Conservation (phyloP, 192 early-diverging fungal species). For the Coemansia sp. region DNA sequence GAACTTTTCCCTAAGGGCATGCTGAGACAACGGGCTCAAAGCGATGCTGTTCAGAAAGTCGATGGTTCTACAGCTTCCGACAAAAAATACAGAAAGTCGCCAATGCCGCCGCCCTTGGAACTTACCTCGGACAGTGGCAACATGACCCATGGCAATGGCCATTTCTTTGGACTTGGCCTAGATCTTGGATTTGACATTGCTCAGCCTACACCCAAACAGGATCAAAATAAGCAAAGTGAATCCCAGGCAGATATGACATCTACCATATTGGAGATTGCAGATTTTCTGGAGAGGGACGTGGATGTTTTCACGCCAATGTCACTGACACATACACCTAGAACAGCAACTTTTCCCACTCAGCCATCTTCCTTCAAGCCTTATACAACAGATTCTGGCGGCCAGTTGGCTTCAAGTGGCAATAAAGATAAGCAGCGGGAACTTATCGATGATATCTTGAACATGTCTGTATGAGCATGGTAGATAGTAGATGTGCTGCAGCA, state of each 20-base stretch:
- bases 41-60: background rate
- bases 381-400: background rate
- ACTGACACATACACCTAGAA: slow-evolving; percentile 2
- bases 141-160: background rate
- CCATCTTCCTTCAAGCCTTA: background rate
- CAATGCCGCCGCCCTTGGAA: slow-evolving; percentile 3
- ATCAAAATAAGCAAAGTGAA: background rate
- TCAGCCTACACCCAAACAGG: background rate
- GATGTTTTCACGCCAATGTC: slow-evolving; percentile 40
- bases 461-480: slow-evolving; percentile 6
- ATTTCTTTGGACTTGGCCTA: slow-evolving; percentile 26
- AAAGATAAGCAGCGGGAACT: slow-evolving; percentile 22
- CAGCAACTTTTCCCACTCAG: slow-evolving; percentile 9
- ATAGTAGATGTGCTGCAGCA: background rate
- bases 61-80: background rate
- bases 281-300: slow-evolving; percentile 41
- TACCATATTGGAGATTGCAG: slow-evolving; percentile 35
- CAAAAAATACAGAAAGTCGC: background rate
- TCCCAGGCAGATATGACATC: slow-evolving; percentile 2
- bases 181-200: slow-evolving; percentile 41
- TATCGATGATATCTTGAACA: slow-evolving; percentile 32
- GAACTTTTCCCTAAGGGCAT: slow-evolving; percentile 45
- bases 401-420: background rate
- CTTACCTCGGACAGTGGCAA: background rate
- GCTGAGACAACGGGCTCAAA: slow-evolving; percentile 3